Conservation (phyloP, 176 grass and related monocot species). For the Lolium multiflorum region DNA sequence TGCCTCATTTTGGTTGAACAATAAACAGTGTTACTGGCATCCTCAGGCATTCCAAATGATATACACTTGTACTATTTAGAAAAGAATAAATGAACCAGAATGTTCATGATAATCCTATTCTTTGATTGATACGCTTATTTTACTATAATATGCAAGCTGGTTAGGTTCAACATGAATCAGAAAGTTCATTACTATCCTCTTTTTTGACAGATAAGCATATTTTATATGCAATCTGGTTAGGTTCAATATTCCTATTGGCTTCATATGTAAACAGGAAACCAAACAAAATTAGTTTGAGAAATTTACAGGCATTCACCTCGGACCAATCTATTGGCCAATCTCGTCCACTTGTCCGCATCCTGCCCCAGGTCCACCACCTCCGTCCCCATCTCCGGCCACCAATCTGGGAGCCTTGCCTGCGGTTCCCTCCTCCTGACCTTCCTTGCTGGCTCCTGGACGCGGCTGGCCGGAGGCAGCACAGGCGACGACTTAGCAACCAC, state of each 20-base stretch:
- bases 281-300: slow-evolving; percentile 4
- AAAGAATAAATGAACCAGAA: not conserved
- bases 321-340: slow-evolving; percentile 62
- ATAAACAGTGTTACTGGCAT: not conserved
- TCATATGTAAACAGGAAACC: not conserved
- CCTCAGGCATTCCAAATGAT: not conserved
- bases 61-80: not conserved
- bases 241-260: not conserved
- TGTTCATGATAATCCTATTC: not conserved
- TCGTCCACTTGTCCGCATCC: slow-evolving; percentile 41
- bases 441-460: slow-evolving; percentile 36
- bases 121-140: not conserved
- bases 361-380: slow-evolving; percentile 8
- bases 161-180: not conserved
- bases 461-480: slow-evolving; percentile 34
- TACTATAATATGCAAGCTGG: slow-evolving; percentile 9
- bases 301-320: slow-evolving; percentile 51
- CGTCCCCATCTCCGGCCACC: slow-evolving; percentile 57
- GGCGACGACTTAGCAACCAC: slow-evolving; percentile 51
- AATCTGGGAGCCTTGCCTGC: slow-evolving; percentile 45
- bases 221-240: not conserved
- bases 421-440: slow-evolving; percentile 28
- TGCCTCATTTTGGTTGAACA: not conserved
- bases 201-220: not conserved
- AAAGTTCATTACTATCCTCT: not conserved